phyloP scores from a whole-genome alignment of 202 grass and related monocot genomes.

The Thinopyrum obtusiflorum region DNA sequence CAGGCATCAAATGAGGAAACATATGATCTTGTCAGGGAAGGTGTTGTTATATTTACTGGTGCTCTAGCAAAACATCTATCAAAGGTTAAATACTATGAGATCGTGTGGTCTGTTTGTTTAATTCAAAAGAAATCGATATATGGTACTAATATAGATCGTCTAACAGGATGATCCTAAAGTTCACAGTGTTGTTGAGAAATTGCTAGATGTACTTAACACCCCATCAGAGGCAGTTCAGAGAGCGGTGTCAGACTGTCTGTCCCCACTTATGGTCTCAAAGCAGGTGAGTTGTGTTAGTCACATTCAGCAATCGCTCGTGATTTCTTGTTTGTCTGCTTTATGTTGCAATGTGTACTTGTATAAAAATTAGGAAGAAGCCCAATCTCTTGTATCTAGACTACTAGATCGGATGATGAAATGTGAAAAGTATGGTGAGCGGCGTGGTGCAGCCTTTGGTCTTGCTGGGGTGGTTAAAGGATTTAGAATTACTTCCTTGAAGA shows the following conservation, averaged over 20 bases:
- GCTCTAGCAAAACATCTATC: slow-evolving; percentile 96
- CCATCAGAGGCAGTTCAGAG: slow-evolving; percentile 95
- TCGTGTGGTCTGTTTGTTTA: slow-evolving; percentile 12
- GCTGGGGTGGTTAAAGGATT: slow-evolving; percentile 97
- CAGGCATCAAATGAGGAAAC: slow-evolving; percentile 95
- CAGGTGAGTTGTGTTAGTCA: slow-evolving; percentile 42
- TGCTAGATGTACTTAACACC: slow-evolving; percentile 92
- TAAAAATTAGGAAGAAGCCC: slow-evolving; percentile 75
- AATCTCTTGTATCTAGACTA: slow-evolving; percentile 74
- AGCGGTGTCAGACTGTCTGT: slow-evolving; percentile 93
- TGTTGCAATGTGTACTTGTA: slow-evolving; percentile 22
- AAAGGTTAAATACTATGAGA: slow-evolving; percentile 57
- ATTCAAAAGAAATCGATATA: not conserved
- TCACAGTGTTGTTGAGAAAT: slow-evolving; percentile 91
- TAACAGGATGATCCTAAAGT: slow-evolving; percentile 98
- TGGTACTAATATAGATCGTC: slow-evolving; percentile 27
- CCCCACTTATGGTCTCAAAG: slow-evolving; percentile 90
- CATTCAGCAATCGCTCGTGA: not conserved
- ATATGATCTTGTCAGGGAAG: slow-evolving; percentile 96
- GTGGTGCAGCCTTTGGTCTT: slow-evolving; percentile 96
- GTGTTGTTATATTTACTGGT: slow-evolving; percentile 98
- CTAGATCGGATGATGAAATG: slow-evolving; percentile 87
- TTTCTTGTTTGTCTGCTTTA: slow-evolving; percentile 20
- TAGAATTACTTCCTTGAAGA: slow-evolving; percentile 85
- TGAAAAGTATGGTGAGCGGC: slow-evolving; percentile 93